Evolutionary conservation across 192 early-diverging fungal genomes (phyloP), one percentile per base, ranked within the genome.

Genomic region (Rhizoclosmatium globosum): DNA sequence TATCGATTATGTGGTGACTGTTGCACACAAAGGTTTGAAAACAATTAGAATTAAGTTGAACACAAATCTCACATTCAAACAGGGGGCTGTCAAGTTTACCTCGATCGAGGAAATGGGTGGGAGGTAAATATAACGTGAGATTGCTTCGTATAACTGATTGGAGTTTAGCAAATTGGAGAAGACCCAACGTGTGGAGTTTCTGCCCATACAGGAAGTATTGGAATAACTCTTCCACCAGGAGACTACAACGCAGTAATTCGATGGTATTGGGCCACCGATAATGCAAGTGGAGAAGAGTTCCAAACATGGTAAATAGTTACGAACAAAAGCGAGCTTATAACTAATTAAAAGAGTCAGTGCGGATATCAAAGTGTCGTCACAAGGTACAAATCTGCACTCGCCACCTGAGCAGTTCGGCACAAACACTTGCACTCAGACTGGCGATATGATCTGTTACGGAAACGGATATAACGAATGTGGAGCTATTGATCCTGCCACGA

Each of bases 331-430:
- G 23, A 23, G 1, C 6, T 1, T 1, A 31, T 31, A 31, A 31
- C 31, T 31, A 31, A 31, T 31, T 0, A 31, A 31, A n/a, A n/a
- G n/a, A n/a, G n/a, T n/a, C 38, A 72, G 71, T 57, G 45, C 71
- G 23, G 71, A 72, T 43, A 72, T 72, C 53, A n/a, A 6, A 11
- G 71, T 72, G 0, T 72, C 71, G 17, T 38, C 71, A 7, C 13
- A 4, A 15, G 71, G 71, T 17, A 57, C 48, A 21, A 72, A 72
- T 48, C 11, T 1, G 3, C 71, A 48, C 42, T 4, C 48, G n/a
- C 15, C 71, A 38, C 31, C 31, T 31, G 17, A 31, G 23, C 48
- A 44, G 23, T n/a, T 53, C n/a, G 15, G 21, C 48, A 9, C 56
- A 3, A 17, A 4, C 4, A 9, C 21, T 19, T 72, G 71, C 45